Base-by-base conservation (phyloP, 2,329 filamentous ascomycete species). In the Gyromitra esculenta region DNA sequence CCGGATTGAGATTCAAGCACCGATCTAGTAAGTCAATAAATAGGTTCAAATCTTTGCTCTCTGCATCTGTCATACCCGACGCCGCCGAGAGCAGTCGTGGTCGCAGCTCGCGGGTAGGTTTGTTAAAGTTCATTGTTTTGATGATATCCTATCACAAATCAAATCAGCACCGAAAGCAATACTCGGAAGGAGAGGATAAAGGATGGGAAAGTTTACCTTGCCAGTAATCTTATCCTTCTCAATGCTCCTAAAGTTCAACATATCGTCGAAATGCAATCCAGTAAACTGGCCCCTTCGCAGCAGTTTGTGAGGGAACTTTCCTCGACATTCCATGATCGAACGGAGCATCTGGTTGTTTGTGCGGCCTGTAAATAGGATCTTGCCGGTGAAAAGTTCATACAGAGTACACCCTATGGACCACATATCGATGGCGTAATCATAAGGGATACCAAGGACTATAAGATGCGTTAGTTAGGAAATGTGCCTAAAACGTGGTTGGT, bases 291-390 rank as follows among this genome's bases (percentile, higher is more conserved):
- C 93, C 67, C 92, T 91, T 81, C 93, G 93, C 81, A 97, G 90
- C 78, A 97, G 87, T 84, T 97, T 97, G 60, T 92, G 90, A 39
- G 93, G 94, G 78, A 97, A 91, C 84, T 94, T 96, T 81, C 96
- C 96, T 62, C 96, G 91, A 81, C 95, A 94, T 83, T 99, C 95
- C 90, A 97, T 97, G 81, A 99, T 97, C 21, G 92, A 91, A 79
- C 93, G 92, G 76, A 99, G 89, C 96, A 99, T 99, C 85, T 97
- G 94, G 82, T 99, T 99, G 86, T 99, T 99, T 85, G 93, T 96
- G 79, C 92, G 89, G 75, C 96, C 96, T 0, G 93, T 94, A 83
- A 99, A 99, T 41, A 99, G 87, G 74, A 99, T 98, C 83, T 97
- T 97, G 82, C 96, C 96, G 0, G 96, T 98, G 85, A 97, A 98